Conservation (phyloP, 2,329 filamentous ascomycete species). For the Conoideocrella luteorostrata region DNA sequence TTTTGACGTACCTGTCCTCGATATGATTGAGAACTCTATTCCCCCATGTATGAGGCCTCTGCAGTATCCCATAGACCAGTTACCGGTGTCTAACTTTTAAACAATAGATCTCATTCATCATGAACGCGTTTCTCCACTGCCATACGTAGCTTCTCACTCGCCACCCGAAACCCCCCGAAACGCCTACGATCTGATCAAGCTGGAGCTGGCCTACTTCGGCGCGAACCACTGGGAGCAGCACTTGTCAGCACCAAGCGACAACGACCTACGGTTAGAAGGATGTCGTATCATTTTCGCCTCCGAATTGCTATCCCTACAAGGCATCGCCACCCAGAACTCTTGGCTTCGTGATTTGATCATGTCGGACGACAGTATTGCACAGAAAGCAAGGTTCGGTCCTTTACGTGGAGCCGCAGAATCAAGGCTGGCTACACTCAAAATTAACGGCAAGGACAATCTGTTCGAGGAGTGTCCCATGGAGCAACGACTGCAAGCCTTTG, state of each 20-base stretch:
- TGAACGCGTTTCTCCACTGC: constrained; percentile 51
- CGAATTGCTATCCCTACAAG: constrained; percentile 38
- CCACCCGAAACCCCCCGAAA: constrained; percentile 43
- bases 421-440: constrained; percentile 41
- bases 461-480: constrained; percentile 53
- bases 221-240: constrained; percentile 36
- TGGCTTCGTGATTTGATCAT: constrained; percentile 57
- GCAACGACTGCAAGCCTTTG: constrained; percentile 46
- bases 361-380: constrained; percentile 35
- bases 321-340: constrained; percentile 30
- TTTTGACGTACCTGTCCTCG: constrained; percentile 54
- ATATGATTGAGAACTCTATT: constrained; percentile 61
- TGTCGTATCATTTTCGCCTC: constrained; percentile 51
- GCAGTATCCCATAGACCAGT: constrained; percentile 29
- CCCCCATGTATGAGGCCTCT: constrained; percentile 52
- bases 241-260: constrained; percentile 38
- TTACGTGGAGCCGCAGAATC: constrained; percentile 40
- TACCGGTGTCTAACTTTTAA: constrained; percentile 35
- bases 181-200: constrained; percentile 56
- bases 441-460: constrained; percentile 52
- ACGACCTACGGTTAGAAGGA: constrained; percentile 51
- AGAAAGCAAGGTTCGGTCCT: constrained; percentile 41
- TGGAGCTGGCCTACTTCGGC: constrained; percentile 49
- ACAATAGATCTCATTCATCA: constrained; percentile 56
- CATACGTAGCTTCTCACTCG: constrained; percentile 41